Percentiles rank a stretch among this genome's conserved stretches.
These are phyloP conservation scores for Xylaria intraflava DNA, from an alignment of 495 filamentous ascomycete species.

Conservation along the genomic window DNA sequence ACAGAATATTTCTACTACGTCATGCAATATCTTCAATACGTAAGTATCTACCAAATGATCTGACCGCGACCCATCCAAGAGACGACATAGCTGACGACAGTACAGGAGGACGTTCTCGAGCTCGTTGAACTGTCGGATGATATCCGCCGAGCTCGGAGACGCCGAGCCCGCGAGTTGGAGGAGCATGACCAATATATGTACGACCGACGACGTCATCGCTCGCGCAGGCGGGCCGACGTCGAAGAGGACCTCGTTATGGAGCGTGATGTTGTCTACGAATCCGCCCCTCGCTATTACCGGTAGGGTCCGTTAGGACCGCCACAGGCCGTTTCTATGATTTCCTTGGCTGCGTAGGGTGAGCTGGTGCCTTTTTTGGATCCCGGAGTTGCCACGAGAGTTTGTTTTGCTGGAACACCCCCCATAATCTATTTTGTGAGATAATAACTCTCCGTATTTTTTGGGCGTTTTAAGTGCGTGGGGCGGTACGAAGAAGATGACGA, in stretches of 20 bases:
- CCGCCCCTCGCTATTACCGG: constrained; percentile 29
- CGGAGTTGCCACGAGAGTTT: not conserved
- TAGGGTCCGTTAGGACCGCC: constrained; percentile 2
- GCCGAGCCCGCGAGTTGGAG: constrained; percentile 74
- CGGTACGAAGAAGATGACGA: not conserved
- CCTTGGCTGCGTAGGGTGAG: not conserved
- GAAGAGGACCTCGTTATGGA: constrained; percentile 55
- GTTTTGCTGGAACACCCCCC: too few relatives aligned
- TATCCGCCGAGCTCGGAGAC: constrained; percentile 68
- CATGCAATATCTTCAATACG: constrained; percentile 81
- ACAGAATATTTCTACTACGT: constrained; percentile 86
- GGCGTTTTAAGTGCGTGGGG: not conserved
- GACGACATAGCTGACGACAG: constrained; percentile 18
- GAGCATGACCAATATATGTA: constrained; percentile 64
- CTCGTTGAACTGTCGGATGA: constrained; percentile 76
- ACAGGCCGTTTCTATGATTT: not conserved
- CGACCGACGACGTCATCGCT: constrained; percentile 49
- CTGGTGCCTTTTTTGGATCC: not conserved
- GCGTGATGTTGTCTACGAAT: constrained; percentile 51
- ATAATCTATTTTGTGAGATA: too few relatives aligned
- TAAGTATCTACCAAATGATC: constrained; percentile 47
- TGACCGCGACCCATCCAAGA: too few relatives aligned
- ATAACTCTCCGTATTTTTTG: too few relatives aligned
- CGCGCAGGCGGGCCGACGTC: constrained; percentile 32
- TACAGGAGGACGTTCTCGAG: constrained; percentile 77